These are phyloP conservation scores for Dacryopinax primogenitus DNA, from an alignment of 768 basidiomycete genomes.

Conservation along the genomic window DNA sequence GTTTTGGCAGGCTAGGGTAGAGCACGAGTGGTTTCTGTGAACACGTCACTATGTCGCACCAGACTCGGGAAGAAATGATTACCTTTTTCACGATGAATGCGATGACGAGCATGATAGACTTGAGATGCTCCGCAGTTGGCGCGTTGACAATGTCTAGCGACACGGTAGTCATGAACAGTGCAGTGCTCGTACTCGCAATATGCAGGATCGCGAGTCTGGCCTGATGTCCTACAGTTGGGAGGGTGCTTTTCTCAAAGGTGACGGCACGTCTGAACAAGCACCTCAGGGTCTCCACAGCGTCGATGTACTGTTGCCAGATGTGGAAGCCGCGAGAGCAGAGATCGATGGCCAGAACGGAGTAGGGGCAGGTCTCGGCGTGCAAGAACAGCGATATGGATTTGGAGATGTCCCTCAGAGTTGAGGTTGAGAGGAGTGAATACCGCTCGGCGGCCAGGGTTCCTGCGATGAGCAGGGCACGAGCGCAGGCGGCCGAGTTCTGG, in stretches of 20 bases:
- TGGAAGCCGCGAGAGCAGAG: constrained; percentile 82
- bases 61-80: background rate
- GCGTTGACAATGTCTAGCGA: constrained; percentile 72
- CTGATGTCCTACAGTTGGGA: constrained; percentile 61
- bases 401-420: constrained; percentile 69
- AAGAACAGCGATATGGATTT: constrained; percentile 70
- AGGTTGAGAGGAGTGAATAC: constrained; percentile 62
- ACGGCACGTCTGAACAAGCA: constrained; percentile 73
- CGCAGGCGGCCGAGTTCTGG: constrained; percentile 44
- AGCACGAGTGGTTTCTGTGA: constrained; percentile 71
- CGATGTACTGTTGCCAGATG: constrained; percentile 88
- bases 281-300: constrained; percentile 77
- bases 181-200: constrained; percentile 70
- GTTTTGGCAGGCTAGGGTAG: constrained; percentile 65
- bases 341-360: constrained; percentile 65
- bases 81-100: constrained; percentile 90
- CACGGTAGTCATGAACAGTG: constrained; percentile 87
- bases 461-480: constrained; percentile 64
- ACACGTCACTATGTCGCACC: background rate
- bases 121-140: constrained; percentile 63
- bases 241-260: constrained; percentile 52
- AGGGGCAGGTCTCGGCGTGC: constrained; percentile 41
- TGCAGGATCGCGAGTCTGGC: constrained; percentile 74
- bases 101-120: constrained; percentile 81
- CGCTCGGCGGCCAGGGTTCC: constrained; percentile 74